Evolutionary conservation across 2,329 filamentous ascomycete species (phyloP), one percentile per base, ranked within the genome.

Genomic region (Aspergillus viridinutans): DNA sequence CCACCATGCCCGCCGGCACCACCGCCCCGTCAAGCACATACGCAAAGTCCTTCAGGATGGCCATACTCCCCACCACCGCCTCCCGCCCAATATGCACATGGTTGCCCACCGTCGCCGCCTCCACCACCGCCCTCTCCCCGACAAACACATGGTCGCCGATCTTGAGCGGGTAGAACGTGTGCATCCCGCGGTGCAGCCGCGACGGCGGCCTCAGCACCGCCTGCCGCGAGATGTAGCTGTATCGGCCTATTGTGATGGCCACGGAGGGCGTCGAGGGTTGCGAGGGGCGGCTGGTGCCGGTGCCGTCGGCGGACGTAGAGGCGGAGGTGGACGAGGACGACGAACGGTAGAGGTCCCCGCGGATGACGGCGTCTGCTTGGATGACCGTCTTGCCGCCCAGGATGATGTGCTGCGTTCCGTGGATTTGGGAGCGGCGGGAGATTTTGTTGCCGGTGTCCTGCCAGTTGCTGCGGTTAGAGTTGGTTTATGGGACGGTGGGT

Each of bases 361-460:
- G 88, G 70, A 99, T 91, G 75, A 94, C 92, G 67, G 92, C 93
- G 70, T 96, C 92, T 61, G 92, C 89, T 81, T 96, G 92, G 70
- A 99, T 96, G 61, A 97, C 91, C 0, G 92, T 96, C 76, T 91
- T 96, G 61, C 94, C 94, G 65, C 92, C 94, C 1, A 99, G 88
- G 76, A 96, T 96, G 76, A 99, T 97, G 77, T 97, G 96, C 67
- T 96, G 92, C 23, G 93, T 97, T 68, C 94, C 94, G 69, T 96
- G 90, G 66, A 99, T 90, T 71, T 89, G 87, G 60, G 91, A 90
- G 65, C 91, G 91, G 64, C 94, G 90, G 42, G 92, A 93, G 68
- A 99, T 94, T 79, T 97, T 97, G 83, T 99, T 99, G 64, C 94
- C 94, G 2, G 92, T 96, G 77, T 97, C 93, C 92, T 96, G 32